Percentiles rank a stretch among this genome's conserved stretches.
phyloP scores from a whole-genome alignment of 2,329 filamentous ascomycete species.

The Botrytis sinoallii region DNA sequence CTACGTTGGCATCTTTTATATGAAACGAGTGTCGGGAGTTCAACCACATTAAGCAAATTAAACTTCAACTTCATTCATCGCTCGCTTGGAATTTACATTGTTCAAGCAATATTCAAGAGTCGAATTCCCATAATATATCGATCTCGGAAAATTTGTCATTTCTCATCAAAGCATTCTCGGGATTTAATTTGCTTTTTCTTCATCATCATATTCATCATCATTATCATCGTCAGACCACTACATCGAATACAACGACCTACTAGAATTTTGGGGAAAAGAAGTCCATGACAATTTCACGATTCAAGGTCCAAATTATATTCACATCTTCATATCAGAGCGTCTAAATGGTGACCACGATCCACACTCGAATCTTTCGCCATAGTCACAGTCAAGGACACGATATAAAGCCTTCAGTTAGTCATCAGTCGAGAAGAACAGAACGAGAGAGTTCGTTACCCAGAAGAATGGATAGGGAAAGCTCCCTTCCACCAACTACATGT shows the following conservation, averaged over 20 bases:
- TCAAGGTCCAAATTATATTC: neutral
- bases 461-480: slow-evolving; percentile 20
- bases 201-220: neutral
- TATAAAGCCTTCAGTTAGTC: neutral
- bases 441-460: slow-evolving; percentile 7
- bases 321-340: neutral
- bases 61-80: neutral
- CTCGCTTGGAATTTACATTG: neutral
- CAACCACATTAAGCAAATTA: neutral
- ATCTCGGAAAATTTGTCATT: neutral
- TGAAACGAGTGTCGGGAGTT: slow-evolving; percentile 1
- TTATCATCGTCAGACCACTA: neutral
- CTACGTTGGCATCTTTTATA: neutral
- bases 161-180: neutral
- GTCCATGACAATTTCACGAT: neutral
- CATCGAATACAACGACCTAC: neutral
- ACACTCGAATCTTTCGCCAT: slow-evolving; percentile 12
- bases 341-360: slow-evolving; percentile 14
- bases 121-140: neutral
- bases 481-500: slow-evolving; percentile 30
- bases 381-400: slow-evolving; percentile 9
- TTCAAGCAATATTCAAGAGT: neutral
- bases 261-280: neutral
- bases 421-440: slow-evolving; percentile 3
- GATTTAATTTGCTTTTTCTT: neutral